Evolutionary conservation across 1,284 basidiomycete genomes (phyloP).

Genomic region (Laetiporus sulphureus): DNA sequence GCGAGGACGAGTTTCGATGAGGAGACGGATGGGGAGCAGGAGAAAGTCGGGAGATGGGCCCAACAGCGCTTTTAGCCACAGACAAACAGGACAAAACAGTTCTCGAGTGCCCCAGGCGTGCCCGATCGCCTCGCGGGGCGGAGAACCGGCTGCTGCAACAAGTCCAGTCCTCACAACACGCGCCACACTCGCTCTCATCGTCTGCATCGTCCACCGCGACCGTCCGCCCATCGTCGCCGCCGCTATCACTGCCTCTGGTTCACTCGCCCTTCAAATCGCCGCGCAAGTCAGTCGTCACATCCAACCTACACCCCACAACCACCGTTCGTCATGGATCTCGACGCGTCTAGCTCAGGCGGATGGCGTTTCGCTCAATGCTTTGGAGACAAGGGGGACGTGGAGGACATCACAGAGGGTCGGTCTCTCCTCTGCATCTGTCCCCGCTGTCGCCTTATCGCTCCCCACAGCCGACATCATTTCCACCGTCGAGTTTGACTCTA

Average conservation of each 20-base stretch:
- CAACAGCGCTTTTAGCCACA: conserved; percentile 10
- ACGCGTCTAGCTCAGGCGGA: conserved; percentile 78
- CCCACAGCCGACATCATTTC: conserved; percentile 93
- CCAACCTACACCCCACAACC: conserved; percentile 27
- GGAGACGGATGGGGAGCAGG: conserved; percentile 13
- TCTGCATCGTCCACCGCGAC: conserved; percentile 1
- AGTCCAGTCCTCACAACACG: conserved; percentile 1
- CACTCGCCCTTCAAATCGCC: too few relatives aligned
- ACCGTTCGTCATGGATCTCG: conserved; percentile 65
- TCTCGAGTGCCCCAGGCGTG: conserved; percentile 8
- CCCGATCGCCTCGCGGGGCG: conserved; percentile 13
- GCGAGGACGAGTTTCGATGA: conserved; percentile 8
- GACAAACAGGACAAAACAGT: conserved; percentile 23
- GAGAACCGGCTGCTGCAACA: conserved; percentile 6
- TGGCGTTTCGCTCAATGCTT: conserved; percentile 99
- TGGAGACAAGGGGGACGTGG: conserved; percentile 98
- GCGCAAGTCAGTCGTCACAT: too few relatives aligned
- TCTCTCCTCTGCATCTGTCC: conserved; percentile 16
- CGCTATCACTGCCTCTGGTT: neutral
- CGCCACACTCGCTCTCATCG: conserved; percentile 8
- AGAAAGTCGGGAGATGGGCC: conserved; percentile 16
- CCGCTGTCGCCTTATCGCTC: conserved; percentile 15
- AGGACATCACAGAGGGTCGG: conserved; percentile 98
- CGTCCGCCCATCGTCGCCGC: neutral
- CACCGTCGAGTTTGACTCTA: conserved; percentile 99